Percentiles rank a stretch among this genome's conserved stretches.
Conservation (phyloP, 2,329 filamentous ascomycete species). For the Graphilbum sp. region DNA sequence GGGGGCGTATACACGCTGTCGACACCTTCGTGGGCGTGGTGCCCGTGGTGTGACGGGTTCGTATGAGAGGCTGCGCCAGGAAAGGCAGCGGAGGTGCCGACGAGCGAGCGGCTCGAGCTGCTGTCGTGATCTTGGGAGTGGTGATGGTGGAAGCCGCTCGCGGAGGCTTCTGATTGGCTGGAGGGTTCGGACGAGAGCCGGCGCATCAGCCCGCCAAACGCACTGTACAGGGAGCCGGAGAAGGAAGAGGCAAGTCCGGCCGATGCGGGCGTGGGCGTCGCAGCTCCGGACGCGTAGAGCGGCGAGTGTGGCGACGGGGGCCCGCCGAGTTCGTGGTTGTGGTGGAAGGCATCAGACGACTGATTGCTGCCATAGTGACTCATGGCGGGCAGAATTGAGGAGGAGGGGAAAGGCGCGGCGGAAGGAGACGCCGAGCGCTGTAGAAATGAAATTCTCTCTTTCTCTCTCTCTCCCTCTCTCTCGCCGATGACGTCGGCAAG, state of each 20-base stretch:
- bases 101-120: conserved; percentile 1
- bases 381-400: background rate
- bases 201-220: conserved; percentile 48
- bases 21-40: conserved; percentile 7
- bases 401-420: background rate
- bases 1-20: conserved; percentile 21
- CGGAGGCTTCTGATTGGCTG: conserved; percentile 10
- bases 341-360: conserved; percentile 1
- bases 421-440: too few relatives aligned
- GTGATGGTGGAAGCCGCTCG: conserved; percentile 1
- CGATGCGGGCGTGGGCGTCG: conserved; percentile 12
- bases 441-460: too few relatives aligned
- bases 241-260: conserved; percentile 15
- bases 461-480: too few relatives aligned
- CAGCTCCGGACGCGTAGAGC: conserved; percentile 5
- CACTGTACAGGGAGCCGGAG: conserved; percentile 18
- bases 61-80: too few relatives aligned
- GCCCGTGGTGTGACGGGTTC: background rate
- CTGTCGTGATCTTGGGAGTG: background rate
- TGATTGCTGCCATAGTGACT: background rate
- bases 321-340: background rate
- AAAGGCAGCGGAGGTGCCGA: background rate
- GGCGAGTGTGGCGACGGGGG: conserved; percentile 2
- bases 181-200: conserved; percentile 40
- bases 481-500: too few relatives aligned